Evolutionary conservation across 1,139 yeast genomes (phyloP).

Genomic region (Eremothecium sinecaudum): DNA sequence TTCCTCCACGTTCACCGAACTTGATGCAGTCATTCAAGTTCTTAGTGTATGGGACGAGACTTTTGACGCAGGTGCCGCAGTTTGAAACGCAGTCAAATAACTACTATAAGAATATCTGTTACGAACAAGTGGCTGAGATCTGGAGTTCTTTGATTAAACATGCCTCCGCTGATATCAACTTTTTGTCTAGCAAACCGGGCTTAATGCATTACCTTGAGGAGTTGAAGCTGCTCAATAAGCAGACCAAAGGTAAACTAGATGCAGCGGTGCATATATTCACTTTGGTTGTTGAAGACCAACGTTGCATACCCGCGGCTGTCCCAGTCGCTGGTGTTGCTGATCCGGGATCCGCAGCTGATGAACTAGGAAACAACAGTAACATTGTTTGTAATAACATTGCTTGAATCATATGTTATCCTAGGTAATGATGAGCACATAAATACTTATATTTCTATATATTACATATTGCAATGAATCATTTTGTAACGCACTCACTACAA

Average conservation of each 20-base stretch:
- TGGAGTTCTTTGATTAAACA: constrained; percentile 56
- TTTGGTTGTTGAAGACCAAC: constrained; percentile 8
- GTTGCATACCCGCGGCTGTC: background rate
- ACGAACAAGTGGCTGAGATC: constrained; percentile 70
- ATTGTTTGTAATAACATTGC: constrained; percentile 10
- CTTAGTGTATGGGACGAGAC: constrained; percentile 54
- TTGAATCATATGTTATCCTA: too few species aligned
- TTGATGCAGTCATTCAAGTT: constrained; percentile 48
- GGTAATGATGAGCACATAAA: too few species aligned
- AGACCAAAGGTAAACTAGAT: constrained; percentile 43
- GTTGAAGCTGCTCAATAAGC: constrained; percentile 50
- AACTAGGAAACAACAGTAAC: background rate
- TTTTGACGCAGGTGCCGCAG: constrained; percentile 61
- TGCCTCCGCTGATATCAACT: constrained; percentile 32
- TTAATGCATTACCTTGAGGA: constrained; percentile 42
- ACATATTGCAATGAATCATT: too few species aligned
- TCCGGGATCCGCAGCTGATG: constrained; percentile 7
- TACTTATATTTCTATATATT: too few species aligned
- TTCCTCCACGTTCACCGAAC: constrained; percentile 63
- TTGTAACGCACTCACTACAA: too few species aligned
- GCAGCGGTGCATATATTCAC: constrained; percentile 42
- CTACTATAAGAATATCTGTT: constrained; percentile 61
- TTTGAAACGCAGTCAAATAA: constrained; percentile 66
- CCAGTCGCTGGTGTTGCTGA: constrained; percentile 4
- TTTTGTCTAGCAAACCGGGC: constrained; percentile 32